phyloP scores from a whole-genome alignment of 106 monocot species.

The Acorus calamus region DNA sequence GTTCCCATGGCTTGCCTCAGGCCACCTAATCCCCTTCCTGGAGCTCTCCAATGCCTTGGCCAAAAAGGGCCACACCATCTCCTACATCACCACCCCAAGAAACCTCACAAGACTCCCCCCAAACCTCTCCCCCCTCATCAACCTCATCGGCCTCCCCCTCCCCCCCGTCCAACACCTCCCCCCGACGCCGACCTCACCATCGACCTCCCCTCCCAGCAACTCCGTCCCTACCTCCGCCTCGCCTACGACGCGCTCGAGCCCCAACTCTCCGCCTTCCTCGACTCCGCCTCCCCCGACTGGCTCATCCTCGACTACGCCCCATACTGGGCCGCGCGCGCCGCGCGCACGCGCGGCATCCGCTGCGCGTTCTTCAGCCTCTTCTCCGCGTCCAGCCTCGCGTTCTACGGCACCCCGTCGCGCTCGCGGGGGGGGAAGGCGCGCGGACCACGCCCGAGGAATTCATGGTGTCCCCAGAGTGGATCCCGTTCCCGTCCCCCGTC shows the following conservation, averaged over 20 bases:
- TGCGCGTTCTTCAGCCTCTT: slow-evolving; percentile 18
- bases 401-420: slow-evolving; percentile 1
- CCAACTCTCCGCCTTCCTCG: slow-evolving; percentile 11
- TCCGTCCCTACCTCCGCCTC: slow-evolving; percentile 26
- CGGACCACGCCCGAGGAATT: slow-evolving; percentile 11
- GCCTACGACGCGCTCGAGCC: slow-evolving; percentile 40
- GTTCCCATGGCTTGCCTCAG: slow-evolving; percentile 61
- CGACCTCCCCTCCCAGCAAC: slow-evolving; percentile 33
- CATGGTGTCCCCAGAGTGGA: slow-evolving; percentile 17
- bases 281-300: slow-evolving; percentile 23
- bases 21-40: slow-evolving; percentile 51
- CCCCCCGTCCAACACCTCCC: slow-evolving; percentile 33
- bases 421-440: neutral
- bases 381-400: slow-evolving; percentile 1
- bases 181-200: slow-evolving; percentile 35
- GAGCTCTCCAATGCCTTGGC: slow-evolving; percentile 53
- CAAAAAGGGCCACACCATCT: slow-evolving; percentile 32
- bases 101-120: slow-evolving; percentile 36
- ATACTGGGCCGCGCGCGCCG: slow-evolving; percentile 27
- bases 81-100: slow-evolving; percentile 54
- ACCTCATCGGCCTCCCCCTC: slow-evolving; percentile 27
- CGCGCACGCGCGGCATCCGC: slow-evolving; percentile 13
- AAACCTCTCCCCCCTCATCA: slow-evolving; percentile 16
- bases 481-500: slow-evolving; percentile 15
- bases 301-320: slow-evolving; percentile 40